Conservation (phyloP, 2,329 filamentous ascomycete genomes). For the Zymoseptoria passerinii region DNA sequence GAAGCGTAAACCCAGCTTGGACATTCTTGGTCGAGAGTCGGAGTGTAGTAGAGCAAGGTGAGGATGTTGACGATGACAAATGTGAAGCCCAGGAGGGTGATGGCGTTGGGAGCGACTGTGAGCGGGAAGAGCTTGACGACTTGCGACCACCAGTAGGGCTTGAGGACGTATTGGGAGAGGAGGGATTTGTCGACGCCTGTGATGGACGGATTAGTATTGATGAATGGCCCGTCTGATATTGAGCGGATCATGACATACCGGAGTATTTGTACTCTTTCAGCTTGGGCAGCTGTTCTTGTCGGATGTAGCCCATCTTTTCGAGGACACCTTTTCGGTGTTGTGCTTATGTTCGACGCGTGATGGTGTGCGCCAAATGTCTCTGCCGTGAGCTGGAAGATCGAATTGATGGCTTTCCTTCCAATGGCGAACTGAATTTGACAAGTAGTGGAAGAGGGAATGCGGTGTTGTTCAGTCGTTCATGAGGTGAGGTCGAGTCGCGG, state of each 20-base stretch:
- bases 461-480: neutral
- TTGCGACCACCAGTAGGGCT: conserved; percentile 93
- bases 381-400: neutral
- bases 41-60: conserved; percentile 91
- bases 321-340: neutral
- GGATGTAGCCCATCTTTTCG: conserved; percentile 80
- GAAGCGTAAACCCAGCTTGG: conserved; percentile 90
- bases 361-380: neutral
- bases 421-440: neutral
- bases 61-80: conserved; percentile 86
- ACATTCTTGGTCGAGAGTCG: conserved; percentile 87
- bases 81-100: conserved; percentile 80
- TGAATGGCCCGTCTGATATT: neutral
- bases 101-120: conserved; percentile 73
- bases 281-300: conserved; percentile 78
- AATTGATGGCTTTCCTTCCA: neutral
- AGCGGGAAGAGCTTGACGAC: conserved; percentile 93
- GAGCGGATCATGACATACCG: conserved; percentile 9
- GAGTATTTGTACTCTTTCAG: conserved; percentile 90
- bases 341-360: neutral
- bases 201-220: neutral
- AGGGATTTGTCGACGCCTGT: conserved; percentile 78
- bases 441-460: neutral
- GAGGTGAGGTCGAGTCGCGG: neutral
- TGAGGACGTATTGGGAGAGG: conserved; percentile 84